phyloP scores from a whole-genome alignment of 345 rosid species.

The Lepidium didymum region DNA sequence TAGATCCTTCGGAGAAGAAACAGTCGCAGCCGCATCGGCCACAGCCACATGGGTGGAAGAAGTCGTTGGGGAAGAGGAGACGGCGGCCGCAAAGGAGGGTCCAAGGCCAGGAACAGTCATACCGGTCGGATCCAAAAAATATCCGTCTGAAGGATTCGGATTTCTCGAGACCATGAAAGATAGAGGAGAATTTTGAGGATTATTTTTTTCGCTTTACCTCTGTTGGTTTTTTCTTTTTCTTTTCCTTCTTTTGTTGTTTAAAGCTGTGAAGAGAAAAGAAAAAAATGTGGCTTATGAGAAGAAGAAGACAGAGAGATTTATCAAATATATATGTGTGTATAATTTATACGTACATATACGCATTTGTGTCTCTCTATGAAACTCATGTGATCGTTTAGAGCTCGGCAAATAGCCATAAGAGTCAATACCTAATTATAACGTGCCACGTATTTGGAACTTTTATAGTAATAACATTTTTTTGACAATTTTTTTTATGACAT shows the following conservation, averaged over 20 bases:
- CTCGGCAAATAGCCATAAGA: neutral
- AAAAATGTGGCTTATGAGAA: constrained; percentile 7
- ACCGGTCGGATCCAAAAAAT: constrained; percentile 58
- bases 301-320: constrained; percentile 3
- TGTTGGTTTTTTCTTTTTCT: neutral
- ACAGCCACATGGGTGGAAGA: constrained; percentile 19
- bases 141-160: constrained; percentile 55
- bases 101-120: constrained; percentile 60
- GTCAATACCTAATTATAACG: neutral
- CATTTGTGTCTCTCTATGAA: neutral
- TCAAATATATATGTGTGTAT: neutral
- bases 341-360: neutral
- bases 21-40: constrained; percentile 31
- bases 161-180: constrained; percentile 51
- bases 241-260: neutral
- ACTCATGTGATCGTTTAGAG: neutral
- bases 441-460: neutral
- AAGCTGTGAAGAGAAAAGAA: neutral
- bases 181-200: neutral
- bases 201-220: neutral
- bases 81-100: constrained; percentile 33
- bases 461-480: too few relatives aligned
- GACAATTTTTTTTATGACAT: neutral
- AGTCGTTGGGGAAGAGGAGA: constrained; percentile 20
- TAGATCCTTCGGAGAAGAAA: constrained; percentile 51